Percentiles rank a stretch among this genome's conserved stretches.
Conservation (phyloP, 768 basidiomycete species). For the Tephrocybe rancida region DNA sequence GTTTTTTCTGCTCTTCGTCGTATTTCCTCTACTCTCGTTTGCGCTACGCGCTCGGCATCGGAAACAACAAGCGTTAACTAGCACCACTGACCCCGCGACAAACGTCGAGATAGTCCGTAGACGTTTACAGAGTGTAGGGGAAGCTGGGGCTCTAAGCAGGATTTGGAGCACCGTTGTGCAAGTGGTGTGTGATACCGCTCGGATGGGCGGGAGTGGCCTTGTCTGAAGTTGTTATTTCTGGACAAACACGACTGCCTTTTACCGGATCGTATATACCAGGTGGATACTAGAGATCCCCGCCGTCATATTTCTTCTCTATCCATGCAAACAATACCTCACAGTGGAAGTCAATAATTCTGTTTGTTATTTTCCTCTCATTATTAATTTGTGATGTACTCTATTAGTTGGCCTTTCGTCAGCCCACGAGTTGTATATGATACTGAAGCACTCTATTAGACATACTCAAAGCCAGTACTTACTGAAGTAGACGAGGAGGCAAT, state of each 20-base stretch:
- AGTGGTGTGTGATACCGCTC: constrained; percentile 65
- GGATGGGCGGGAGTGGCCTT: constrained; percentile 77
- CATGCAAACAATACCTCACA: no score
- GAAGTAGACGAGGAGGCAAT: no score
- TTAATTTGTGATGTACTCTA: no score
- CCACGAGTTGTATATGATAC: no score
- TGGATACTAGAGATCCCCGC: no score
- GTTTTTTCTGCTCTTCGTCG: constrained; percentile 47
- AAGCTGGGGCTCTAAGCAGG: constrained; percentile 34
- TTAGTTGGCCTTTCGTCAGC: no score
- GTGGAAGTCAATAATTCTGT: no score
- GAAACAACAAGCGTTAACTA: constrained; percentile 30
- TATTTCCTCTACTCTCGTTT: constrained; percentile 49
- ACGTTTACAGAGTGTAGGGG: constrained; percentile 47
- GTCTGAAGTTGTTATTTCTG: constrained; percentile 39
- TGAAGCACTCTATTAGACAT: no score
- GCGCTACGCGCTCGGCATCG: constrained; percentile 52
- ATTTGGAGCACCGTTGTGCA: constrained; percentile 55
- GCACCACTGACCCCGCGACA: constrained; percentile 24
- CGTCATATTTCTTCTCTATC: no score
- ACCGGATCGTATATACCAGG: background rate
- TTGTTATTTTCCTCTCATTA: no score
- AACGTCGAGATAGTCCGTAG: constrained; percentile 62
- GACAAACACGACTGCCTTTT: background rate
- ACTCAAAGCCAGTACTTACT: no score